phyloP scores from a whole-genome alignment of 2,329 filamentous ascomycete genomes.

The Sporothrix luriei region DNA sequence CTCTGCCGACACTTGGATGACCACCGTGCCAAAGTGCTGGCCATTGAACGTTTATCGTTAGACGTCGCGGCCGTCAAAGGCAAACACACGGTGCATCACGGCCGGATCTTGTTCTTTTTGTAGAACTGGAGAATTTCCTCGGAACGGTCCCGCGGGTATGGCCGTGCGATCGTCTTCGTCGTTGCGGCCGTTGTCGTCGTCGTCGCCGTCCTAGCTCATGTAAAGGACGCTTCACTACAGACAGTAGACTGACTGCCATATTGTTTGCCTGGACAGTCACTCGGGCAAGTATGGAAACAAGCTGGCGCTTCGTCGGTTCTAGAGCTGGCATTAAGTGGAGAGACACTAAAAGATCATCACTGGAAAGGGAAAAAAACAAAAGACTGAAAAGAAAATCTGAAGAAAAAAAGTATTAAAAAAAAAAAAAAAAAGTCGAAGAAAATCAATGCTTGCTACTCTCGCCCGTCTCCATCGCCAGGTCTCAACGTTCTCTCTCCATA shows the following conservation, averaged over 20 bases:
- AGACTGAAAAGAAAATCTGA: not conserved
- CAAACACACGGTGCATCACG: slow-evolving; percentile 49
- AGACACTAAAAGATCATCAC: not conserved
- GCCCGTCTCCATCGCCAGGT: not conserved
- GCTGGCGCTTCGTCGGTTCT: not conserved
- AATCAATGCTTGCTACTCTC: slow-evolving; percentile 27
- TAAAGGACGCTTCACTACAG: no score
- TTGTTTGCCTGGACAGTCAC: no score
- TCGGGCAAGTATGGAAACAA: not conserved
- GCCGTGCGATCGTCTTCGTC: slow-evolving; percentile 53
- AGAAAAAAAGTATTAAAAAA: slow-evolving; percentile 4
- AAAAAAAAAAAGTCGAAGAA: slow-evolving; percentile 17
- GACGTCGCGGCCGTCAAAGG: slow-evolving; percentile 48
- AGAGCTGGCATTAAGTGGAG: slow-evolving; percentile 26
- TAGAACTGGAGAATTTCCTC: slow-evolving; percentile 58
- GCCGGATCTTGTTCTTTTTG: slow-evolving; percentile 44
- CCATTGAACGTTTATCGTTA: slow-evolving; percentile 55
- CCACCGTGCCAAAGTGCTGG: slow-evolving; percentile 58
- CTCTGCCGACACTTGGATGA: slow-evolving; percentile 43
- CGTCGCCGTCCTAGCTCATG: no score
- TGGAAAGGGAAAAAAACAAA: not conserved
- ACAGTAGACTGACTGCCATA: no score
- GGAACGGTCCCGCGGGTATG: slow-evolving; percentile 57
- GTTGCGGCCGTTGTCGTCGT: slow-evolving; percentile 43
- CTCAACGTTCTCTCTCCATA: not conserved